These are phyloP conservation scores for Elymus sibiricus DNA, from an alignment of 176 grass and related monocot genomes.

Conservation along the genomic window DNA sequence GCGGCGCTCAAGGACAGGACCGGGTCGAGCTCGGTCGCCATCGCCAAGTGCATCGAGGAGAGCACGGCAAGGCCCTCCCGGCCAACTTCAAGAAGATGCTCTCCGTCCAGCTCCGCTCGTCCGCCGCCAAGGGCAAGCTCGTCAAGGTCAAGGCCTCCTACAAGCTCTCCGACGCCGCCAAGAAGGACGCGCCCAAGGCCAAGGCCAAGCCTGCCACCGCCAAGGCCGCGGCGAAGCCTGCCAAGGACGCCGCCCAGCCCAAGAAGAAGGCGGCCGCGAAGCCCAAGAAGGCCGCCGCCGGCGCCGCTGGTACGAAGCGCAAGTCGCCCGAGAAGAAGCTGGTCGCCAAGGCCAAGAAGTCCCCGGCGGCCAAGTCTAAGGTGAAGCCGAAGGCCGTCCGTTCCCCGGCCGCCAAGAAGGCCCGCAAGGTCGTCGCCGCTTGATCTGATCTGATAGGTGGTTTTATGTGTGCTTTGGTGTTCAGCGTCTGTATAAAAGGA, in stretches of 20 bases:
- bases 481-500: slow-evolving; percentile 39
- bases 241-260: slow-evolving; percentile 8
- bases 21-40: slow-evolving; percentile 76
- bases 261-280: slow-evolving; percentile 11
- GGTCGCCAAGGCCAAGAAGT: slow-evolving; percentile 14
- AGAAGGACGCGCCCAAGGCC: slow-evolving; percentile 17
- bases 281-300: not conserved
- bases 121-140: slow-evolving; percentile 73
- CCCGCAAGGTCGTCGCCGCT: slow-evolving; percentile 9
- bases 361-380: not conserved
- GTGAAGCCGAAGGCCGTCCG: slow-evolving; percentile 26
- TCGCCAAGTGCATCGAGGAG: slow-evolving; percentile 80
- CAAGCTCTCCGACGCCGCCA: slow-evolving; percentile 73
- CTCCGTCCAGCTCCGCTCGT: slow-evolving; percentile 45
- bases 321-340: slow-evolving; percentile 16
- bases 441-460: not conserved
- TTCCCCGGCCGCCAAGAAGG: slow-evolving; percentile 40
- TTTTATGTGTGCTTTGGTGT: not conserved
- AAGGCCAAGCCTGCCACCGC: slow-evolving; percentile 12
- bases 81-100: slow-evolving; percentile 86
- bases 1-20: slow-evolving; percentile 67
- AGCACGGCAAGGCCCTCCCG: slow-evolving; percentile 59
- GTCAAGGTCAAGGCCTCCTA: slow-evolving; percentile 96
- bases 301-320: not conserved
- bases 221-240: slow-evolving; percentile 8